Conservation (phyloP, 83 land plant genomes). For the Diphasiastrum complanatum region DNA sequence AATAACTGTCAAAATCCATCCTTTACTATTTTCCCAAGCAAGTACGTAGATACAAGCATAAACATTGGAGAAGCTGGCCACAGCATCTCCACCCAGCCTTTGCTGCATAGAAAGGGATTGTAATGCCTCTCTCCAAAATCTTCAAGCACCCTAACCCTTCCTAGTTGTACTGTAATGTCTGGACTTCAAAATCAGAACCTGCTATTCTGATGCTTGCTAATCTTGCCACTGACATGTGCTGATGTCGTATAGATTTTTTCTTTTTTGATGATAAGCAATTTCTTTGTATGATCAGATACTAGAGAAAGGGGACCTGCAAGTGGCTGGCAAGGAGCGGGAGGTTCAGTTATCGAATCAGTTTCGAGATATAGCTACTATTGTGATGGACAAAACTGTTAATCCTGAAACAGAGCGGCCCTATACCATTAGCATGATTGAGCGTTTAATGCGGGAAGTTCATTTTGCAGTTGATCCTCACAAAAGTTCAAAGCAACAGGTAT, state of each 20-base stretch:
- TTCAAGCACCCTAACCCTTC: no score
- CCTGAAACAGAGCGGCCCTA: constrained; percentile 92
- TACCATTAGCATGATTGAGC: constrained; percentile 97
- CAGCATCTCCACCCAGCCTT: no score
- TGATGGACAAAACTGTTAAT: constrained; percentile 94
- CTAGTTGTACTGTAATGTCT: constrained; percentile 3
- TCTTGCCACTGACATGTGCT: no score
- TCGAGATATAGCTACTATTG: constrained; percentile 92
- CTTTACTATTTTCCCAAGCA: no score
- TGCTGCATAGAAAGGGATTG: no score
- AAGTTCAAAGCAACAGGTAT: constrained; percentile 93
- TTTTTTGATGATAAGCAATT: neutral
- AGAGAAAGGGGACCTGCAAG: constrained; percentile 97
- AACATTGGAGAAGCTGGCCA: no score
- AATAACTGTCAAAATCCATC: no score
- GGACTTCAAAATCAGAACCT: neutral
- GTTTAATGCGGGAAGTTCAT: constrained; percentile 94
- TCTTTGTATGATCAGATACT: constrained; percentile 47
- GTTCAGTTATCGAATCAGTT: constrained; percentile 83
- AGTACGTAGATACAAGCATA: no score
- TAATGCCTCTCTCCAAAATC: no score
- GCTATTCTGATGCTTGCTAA: no score
- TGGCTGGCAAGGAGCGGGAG: constrained; percentile 94
- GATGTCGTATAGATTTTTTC: neutral
- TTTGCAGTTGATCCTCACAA: constrained; percentile 87